Base-by-base conservation (phyloP, 202 grass and related monocot species). In the Elaeis oleifera region DNA sequence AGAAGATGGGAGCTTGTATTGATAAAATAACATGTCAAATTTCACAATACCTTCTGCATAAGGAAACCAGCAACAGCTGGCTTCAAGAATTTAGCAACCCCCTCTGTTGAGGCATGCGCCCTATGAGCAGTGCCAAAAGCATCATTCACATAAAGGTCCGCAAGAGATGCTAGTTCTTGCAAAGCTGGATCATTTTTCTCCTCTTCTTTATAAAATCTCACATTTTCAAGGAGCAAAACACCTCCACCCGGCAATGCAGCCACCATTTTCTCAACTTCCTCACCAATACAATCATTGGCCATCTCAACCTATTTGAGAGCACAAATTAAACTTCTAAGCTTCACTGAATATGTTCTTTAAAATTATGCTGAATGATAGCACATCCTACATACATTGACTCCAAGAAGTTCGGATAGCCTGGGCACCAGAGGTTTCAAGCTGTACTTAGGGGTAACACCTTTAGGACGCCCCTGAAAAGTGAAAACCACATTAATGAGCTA, bases 361-460 rank as follows among this genome's bases (percentile, higher is more conserved):
- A 51, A 32, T 16, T 28, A 64, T 26, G 32, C 54, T 73, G 4
- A 50, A 0, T 44, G 36, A 59, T 28, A 61, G 16, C 16, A 18
- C 36, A 44, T 44, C 36, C 44, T 50, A 64, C 83, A 70, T 96
- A 96, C 92, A 58, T 89, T 48, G 9, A 96, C 51, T 61, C 84
- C 87, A 67, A 96, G 87, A 31, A 96, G 87, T 79, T 91, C 92
- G 60, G 92, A 96, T 25, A 96, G 74, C 23, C 92, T 80, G 29
- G 92, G 87, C 13, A 91, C 84, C 73, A 96, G 83, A 81, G 92
- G 92, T 71, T 91, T 91, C 81, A 96, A 81, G 79, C 87, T 96
- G 79, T 81, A 96, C 76, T 96, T 91, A 6, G 87, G 92, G 56
- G 81, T 91, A 50, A 84, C 79, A 77, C 92, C 92, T 80, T 96